Percentiles rank a stretch among this genome's conserved stretches.
Conservation (phyloP, 139 green algal genomes). For the Asterochloris erici region DNA sequence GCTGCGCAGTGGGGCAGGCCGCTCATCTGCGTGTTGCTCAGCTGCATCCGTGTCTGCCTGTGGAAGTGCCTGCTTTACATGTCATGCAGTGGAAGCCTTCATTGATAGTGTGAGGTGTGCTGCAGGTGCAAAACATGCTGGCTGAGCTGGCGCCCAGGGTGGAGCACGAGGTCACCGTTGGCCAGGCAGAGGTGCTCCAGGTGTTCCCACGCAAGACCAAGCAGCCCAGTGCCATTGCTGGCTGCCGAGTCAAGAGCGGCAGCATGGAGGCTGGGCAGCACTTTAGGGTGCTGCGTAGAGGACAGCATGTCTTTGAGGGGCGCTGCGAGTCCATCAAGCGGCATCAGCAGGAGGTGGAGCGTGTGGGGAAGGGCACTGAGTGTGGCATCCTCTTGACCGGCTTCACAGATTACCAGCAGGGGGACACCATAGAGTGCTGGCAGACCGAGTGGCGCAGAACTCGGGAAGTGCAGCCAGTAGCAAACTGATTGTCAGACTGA, state of each 20-base stretch:
- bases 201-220: conserved; percentile 25
- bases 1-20: too few relatives aligned
- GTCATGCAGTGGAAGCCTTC: background rate
- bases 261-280: conserved; percentile 23
- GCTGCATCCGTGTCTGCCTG: background rate
- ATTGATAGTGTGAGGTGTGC: background rate
- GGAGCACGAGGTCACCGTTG: conserved; percentile 39
- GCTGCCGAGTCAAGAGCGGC: conserved; percentile 54
- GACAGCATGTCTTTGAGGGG: conserved; percentile 48
- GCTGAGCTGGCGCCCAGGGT: conserved; percentile 25
- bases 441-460: conserved; percentile 13
- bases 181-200: conserved; percentile 47
- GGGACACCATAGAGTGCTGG: conserved; percentile 64
- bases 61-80: background rate
- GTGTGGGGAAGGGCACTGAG: conserved; percentile 70
- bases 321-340: conserved; percentile 58
- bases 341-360: conserved; percentile 68
- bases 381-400: conserved; percentile 75
- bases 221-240: conserved; percentile 38
- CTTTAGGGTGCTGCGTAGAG: conserved; percentile 57
- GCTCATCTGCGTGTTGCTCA: background rate
- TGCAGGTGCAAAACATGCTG: conserved; percentile 34
- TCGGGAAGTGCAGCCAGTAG: too few relatives aligned
- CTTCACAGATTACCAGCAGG: conserved; percentile 52
- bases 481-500: too few relatives aligned